Conservation (phyloP, 768 basidiomycete genomes). For the Bullera alba region DNA sequence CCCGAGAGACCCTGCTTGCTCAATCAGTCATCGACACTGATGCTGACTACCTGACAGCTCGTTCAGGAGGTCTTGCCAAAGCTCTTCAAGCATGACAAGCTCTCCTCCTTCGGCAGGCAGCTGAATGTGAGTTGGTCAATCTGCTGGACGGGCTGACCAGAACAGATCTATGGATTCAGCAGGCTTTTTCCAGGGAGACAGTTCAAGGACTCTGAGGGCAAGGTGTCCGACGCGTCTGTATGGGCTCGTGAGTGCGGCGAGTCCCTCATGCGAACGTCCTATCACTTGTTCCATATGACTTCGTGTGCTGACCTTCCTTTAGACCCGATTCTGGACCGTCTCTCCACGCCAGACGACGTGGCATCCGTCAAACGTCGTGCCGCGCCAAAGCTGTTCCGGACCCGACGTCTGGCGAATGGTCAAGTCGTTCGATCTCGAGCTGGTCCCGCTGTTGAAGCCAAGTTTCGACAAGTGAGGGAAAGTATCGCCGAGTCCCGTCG, state of each 20-base stretch:
- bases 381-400: slow-evolving; percentile 43
- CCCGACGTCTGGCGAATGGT: slow-evolving; percentile 40
- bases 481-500: slow-evolving; percentile 19
- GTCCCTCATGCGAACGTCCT: background rate
- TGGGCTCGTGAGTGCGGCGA: slow-evolving; percentile 45
- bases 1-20: background rate
- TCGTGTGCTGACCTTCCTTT: background rate
- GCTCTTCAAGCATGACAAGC: slow-evolving; percentile 44
- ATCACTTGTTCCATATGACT: background rate
- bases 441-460: slow-evolving; percentile 34
- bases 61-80: slow-evolving; percentile 39
- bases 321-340: slow-evolving; percentile 40
- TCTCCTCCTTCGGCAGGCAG: slow-evolving; percentile 43
- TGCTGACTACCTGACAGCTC: slow-evolving; percentile 16
- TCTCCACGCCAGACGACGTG: slow-evolving; percentile 33
- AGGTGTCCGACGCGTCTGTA: slow-evolving; percentile 41
- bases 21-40: background rate
- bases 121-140: slow-evolving; percentile 35
- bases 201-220: slow-evolving; percentile 41
- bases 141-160: background rate
- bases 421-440: slow-evolving; percentile 32
- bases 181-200: slow-evolving; percentile 41
- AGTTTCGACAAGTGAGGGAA: slow-evolving; percentile 29
- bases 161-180: slow-evolving; percentile 44
- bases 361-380: slow-evolving; percentile 38